These are phyloP conservation scores for Pezicula neosporulosa DNA, from an alignment of 2,329 filamentous ascomycete species.

Conservation along the genomic window DNA sequence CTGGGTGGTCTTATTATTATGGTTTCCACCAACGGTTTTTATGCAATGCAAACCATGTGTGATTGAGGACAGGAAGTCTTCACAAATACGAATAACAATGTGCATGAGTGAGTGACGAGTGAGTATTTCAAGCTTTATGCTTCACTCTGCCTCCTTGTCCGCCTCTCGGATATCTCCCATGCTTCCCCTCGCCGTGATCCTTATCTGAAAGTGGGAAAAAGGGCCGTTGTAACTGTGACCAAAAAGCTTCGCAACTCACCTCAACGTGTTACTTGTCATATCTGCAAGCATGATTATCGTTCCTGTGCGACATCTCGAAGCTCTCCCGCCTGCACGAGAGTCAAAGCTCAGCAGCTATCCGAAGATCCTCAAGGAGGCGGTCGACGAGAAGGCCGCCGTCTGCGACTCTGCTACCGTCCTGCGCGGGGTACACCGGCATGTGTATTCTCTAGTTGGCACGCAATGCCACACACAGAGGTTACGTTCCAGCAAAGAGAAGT, in stretches of 20 bases:
- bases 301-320: constrained; percentile 22
- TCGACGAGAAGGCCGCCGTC: constrained; percentile 11
- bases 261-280: not conserved
- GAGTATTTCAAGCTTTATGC: not conserved
- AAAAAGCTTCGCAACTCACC: not conserved
- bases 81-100: not conserved
- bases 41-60: not conserved
- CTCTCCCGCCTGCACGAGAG: constrained; percentile 18
- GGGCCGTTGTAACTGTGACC: not conserved
- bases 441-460: not conserved
- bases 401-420: not conserved
- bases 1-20: not conserved
- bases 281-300: constrained; percentile 13
- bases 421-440: not conserved
- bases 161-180: not conserved
- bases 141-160: not conserved
- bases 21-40: not conserved
- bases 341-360: constrained; percentile 15
- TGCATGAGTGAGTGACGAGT: too few relatives aligned
- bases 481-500: not conserved
- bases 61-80: not conserved
- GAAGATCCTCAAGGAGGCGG: constrained; percentile 14
- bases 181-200: not conserved
- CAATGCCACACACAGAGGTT: not conserved
- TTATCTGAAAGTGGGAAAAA: not conserved